Conservation (phyloP, 2,329 filamentous ascomycete species). For the Epichloe coenophiala region DNA sequence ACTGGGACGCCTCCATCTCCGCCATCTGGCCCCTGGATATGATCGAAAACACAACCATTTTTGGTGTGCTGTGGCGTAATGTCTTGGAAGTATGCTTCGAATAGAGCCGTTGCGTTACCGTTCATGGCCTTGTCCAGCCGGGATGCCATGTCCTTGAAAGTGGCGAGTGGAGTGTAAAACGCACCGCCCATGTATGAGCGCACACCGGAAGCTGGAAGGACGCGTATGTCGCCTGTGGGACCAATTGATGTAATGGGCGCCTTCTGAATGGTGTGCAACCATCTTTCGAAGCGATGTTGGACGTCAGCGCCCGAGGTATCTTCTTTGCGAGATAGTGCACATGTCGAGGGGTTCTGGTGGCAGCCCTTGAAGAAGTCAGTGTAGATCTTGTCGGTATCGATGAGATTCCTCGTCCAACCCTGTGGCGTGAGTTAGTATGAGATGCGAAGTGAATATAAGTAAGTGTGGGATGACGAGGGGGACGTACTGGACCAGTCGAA, state of each 20-base stretch:
- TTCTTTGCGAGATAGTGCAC: constrained; percentile 1
- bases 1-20: not conserved
- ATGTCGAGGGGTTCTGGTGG: constrained; percentile 10
- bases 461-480: not conserved
- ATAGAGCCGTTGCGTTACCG: not conserved
- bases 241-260: constrained; percentile 11
- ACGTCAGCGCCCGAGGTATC: constrained; percentile 5
- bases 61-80: not conserved
- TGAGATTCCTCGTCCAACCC: constrained; percentile 18
- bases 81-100: not conserved
- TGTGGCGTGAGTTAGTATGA: not conserved
- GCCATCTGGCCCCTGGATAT: not conserved
- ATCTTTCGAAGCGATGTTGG: constrained; percentile 12
- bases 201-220: constrained; percentile 12
- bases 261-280: constrained; percentile 11
- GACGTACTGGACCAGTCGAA: constrained; percentile 15
- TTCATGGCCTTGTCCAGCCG: constrained; percentile 2
- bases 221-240: constrained; percentile 5
- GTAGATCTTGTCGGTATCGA: constrained; percentile 18
- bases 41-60: not conserved
- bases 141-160: constrained; percentile 3
- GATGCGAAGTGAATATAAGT: not conserved
- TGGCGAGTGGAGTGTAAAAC: constrained; percentile 16
- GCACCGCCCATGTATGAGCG: constrained; percentile 10
- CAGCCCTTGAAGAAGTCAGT: constrained; percentile 19